Conservation (phyloP, 2,329 filamentous ascomycete genomes). For the Diaporthe velutina region DNA sequence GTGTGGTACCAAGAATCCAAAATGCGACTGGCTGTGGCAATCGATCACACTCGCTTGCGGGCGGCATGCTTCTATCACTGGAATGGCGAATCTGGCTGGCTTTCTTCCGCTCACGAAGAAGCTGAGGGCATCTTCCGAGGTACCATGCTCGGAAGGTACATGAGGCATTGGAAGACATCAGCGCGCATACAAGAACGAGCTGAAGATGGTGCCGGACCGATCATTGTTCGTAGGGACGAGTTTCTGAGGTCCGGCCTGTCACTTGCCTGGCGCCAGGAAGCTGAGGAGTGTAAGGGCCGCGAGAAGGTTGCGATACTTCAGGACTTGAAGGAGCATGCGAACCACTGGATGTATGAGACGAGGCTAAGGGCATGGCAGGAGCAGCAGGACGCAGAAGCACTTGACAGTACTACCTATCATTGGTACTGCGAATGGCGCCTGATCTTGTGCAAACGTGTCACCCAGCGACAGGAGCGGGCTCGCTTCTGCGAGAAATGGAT, state of each 20-base stretch:
- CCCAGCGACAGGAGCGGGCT: constrained; percentile 34
- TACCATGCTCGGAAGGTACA: constrained; percentile 36
- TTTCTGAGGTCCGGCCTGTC: constrained; percentile 37
- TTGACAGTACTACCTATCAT: constrained; percentile 36
- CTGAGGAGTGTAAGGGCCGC: constrained; percentile 35
- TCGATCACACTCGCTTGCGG: constrained; percentile 38
- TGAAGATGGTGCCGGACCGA: constrained; percentile 37
- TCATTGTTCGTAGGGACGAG: constrained; percentile 40
- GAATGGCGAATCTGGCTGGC: constrained; percentile 39
- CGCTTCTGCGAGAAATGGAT: constrained; percentile 38
- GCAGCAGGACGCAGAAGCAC: constrained; percentile 32
- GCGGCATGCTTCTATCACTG: constrained; percentile 42
- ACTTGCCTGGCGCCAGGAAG: constrained; percentile 38
- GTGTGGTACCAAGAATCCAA: constrained; percentile 50
- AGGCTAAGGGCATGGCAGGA: constrained; percentile 34
- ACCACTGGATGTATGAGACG: constrained; percentile 39
- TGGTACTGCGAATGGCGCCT: constrained; percentile 40
- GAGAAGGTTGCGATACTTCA: constrained; percentile 29
- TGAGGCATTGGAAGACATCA: constrained; percentile 34
- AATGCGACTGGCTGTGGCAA: constrained; percentile 43
- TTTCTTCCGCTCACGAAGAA: constrained; percentile 34
- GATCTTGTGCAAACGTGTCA: constrained; percentile 34
- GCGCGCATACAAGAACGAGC: constrained; percentile 36
- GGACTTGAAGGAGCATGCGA: constrained; percentile 33
- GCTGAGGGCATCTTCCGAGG: constrained; percentile 36